These are phyloP conservation scores for Typha latifolia DNA, from an alignment of 176 grass and related monocot genomes.

Conservation along the genomic window DNA sequence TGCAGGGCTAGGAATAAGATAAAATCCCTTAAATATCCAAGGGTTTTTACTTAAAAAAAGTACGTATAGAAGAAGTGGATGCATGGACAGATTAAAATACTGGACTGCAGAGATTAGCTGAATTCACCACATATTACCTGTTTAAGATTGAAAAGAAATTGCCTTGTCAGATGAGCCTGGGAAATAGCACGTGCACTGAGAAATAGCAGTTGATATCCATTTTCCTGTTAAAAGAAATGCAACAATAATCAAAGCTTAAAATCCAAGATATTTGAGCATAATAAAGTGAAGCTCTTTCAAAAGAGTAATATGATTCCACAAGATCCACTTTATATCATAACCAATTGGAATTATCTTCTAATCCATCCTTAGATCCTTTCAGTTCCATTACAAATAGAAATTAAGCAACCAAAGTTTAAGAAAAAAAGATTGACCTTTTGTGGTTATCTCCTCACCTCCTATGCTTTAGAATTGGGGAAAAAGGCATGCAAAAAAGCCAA, in stretches of 20 bases:
- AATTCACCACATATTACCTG: conserved; percentile 37
- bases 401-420: too few relatives aligned
- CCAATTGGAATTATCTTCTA: too few relatives aligned
- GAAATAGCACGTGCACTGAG: conserved; percentile 90
- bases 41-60: too few relatives aligned
- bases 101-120: neutral
- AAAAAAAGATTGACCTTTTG: too few relatives aligned
- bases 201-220: conserved; percentile 94
- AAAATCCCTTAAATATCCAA: too few relatives aligned
- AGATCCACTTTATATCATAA: too few relatives aligned
- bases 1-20: neutral
- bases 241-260: conserved; percentile 18
- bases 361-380: too few relatives aligned
- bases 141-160: conserved; percentile 88
- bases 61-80: too few relatives aligned
- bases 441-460: too few relatives aligned
- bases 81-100: neutral
- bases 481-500: too few relatives aligned
- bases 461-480: too few relatives aligned
- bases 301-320: neutral
- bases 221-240: conserved; percentile 42
- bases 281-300: neutral
- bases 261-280: conserved; percentile 7
- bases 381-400: too few relatives aligned
- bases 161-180: conserved; percentile 84